These are phyloP conservation scores for Apophysomyces trapeziformis DNA, from an alignment of 371 early-diverging fungal species.

Conservation along the genomic window DNA sequence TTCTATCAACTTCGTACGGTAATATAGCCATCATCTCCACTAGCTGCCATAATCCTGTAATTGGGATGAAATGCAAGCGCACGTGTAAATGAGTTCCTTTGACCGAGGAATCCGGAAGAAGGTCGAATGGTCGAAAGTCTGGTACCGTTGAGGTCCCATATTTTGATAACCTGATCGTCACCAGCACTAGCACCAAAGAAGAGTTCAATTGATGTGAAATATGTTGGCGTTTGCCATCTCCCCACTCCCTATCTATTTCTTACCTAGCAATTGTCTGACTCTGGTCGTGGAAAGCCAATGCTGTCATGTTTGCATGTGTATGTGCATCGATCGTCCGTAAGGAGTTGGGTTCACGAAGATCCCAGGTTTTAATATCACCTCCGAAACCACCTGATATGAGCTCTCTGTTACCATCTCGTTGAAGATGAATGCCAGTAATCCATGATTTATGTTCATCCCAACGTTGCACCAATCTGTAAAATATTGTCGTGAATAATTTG, in stretches of 20 bases:
- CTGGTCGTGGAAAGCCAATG: conserved; percentile 74
- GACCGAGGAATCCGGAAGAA: conserved; percentile 63
- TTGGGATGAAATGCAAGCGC: conserved; percentile 61
- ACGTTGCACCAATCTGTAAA: conserved; percentile 55
- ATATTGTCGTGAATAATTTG: background rate
- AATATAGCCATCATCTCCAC: conserved; percentile 55
- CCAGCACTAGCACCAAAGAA: conserved; percentile 53
- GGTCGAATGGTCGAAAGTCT: conserved; percentile 61
- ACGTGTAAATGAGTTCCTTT: conserved; percentile 51
- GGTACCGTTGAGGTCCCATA: conserved; percentile 65
- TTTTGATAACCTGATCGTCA: conserved; percentile 66
- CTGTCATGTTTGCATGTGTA: conserved; percentile 60
- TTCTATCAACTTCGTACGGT: conserved; percentile 31
- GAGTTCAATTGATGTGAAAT: background rate
- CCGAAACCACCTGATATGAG: conserved; percentile 61
- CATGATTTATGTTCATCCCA: conserved; percentile 72
- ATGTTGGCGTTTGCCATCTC: background rate
- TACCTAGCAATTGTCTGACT: conserved; percentile 75
- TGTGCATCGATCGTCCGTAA: conserved; percentile 56
- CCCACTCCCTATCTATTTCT: conserved; percentile 1
- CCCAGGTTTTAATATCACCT: conserved; percentile 87
- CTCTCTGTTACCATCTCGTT: conserved; percentile 65
- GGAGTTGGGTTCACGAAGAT: conserved; percentile 66
- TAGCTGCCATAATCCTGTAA: conserved; percentile 59
- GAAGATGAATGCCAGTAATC: conserved; percentile 68